phyloP scores from a whole-genome alignment of 2,329 filamentous ascomycete species.

The Byssothecium circinans region DNA sequence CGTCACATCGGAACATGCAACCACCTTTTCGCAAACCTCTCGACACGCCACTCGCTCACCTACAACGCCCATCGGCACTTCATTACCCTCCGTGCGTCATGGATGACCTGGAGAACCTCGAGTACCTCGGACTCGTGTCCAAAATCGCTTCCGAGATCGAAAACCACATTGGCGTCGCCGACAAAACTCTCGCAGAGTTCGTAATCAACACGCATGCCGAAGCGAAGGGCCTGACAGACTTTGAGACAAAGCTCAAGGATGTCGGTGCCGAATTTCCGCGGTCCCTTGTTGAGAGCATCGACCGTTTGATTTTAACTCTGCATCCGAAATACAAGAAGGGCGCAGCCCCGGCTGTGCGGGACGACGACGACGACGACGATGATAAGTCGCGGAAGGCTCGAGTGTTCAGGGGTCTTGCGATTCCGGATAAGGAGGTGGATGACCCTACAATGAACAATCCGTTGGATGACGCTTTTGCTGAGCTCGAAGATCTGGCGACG shows the following conservation, averaged over 20 bases:
- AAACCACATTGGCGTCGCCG: constrained; percentile 87
- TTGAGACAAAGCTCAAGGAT: constrained; percentile 72
- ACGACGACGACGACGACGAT: constrained; percentile 53
- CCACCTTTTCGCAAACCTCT: background rate
- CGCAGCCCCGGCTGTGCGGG: constrained; percentile 35
- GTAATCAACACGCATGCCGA: constrained; percentile 87
- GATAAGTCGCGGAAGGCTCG: constrained; percentile 72
- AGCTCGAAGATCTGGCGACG: constrained; percentile 78
- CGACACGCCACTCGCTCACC: background rate
- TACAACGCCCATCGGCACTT: background rate
- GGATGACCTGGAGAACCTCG: constrained; percentile 89
- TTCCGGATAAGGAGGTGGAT: constrained; percentile 66
- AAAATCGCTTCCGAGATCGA: constrained; percentile 93
- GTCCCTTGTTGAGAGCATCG: constrained; percentile 87
- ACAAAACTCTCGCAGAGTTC: constrained; percentile 96
- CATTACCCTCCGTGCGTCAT: constrained; percentile 50
- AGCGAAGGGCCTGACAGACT: constrained; percentile 69
- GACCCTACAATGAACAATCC: constrained; percentile 59
- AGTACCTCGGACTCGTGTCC: constrained; percentile 89
- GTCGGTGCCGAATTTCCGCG: constrained; percentile 82
- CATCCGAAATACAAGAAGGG: constrained; percentile 73
- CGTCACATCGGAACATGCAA: background rate
- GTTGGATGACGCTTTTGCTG: constrained; percentile 89
- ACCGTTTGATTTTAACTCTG: constrained; percentile 83
- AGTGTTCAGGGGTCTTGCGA: constrained; percentile 85